Base-by-base conservation (phyloP, 768 basidiomycete genomes). In the Grammothele lineata region DNA sequence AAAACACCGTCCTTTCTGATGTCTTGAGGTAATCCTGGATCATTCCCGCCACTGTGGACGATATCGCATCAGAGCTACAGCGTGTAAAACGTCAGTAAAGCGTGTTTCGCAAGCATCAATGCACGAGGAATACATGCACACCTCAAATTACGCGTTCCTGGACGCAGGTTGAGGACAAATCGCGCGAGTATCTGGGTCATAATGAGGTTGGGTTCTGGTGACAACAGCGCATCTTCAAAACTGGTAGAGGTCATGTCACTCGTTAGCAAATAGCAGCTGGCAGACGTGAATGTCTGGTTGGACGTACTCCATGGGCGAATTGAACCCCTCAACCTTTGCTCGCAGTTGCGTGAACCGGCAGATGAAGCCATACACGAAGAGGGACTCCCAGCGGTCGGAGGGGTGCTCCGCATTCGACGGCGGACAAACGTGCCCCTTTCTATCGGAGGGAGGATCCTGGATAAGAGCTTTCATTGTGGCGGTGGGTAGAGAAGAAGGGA, bases 91-190 rank as follows among this genome's bases (percentile, higher is more conserved):
- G 61, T 55, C 59, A 59, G 61, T 65, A 57, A 67, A 61, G 62
- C 54, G 57, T 53, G 59, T 54, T 59, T 54, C 66, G 56, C 56
- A 60, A 43, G 53, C 55, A 50, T 52, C 54, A 61, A 56, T 46
- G 49, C 54, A 57, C 55, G 47, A 32, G 39, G 49, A 66, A 66
- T 63, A 65, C 64, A 67, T 66, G 64, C 81, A 69, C 69, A 87
- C 88, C 85, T 87, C 67, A 89, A 75, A 74, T 90, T 90, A 84
- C 88, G 86, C 82, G 88, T 85, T 66, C 85, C 85, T 17, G 90
- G 88, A 61, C 82, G 80, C 57, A 92, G 78, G 66, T 89, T 91
- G 57, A 83, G 72, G 57, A 92, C 76, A 64, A 92, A 92, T 50
- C 82, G 78, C 48, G 74, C 73, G 18, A 92, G 80, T 57, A 92